Percentiles rank a stretch among this genome's conserved stretches.
phyloP scores from a whole-genome alignment of 1,139 yeast genomes.

The Scheffersomyces quercinus region DNA sequence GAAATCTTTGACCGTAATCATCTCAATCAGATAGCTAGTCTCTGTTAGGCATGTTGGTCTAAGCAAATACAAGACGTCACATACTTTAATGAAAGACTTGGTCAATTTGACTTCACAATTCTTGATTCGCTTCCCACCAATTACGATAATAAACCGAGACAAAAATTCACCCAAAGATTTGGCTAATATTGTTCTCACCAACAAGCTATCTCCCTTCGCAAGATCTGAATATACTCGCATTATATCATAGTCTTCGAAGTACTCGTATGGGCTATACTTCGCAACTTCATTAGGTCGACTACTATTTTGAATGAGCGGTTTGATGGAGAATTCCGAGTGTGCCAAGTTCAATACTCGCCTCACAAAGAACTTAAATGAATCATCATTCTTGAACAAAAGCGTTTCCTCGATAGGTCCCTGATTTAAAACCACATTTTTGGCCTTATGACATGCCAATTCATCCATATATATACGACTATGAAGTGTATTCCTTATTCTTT shows the following conservation, averaged over 20 bases:
- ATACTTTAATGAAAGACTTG: slow-evolving; percentile 13
- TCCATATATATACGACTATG: slow-evolving; percentile 13
- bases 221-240: slow-evolving; percentile 27
- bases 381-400: background rate
- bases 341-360: background rate
- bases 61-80: slow-evolving; percentile 6
- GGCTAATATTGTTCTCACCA: slow-evolving; percentile 23
- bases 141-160: slow-evolving; percentile 4
- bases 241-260: slow-evolving; percentile 29
- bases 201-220: slow-evolving; percentile 23
- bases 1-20: slow-evolving; percentile 1
- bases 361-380: background rate
- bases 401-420: background rate
- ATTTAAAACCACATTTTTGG: background rate
- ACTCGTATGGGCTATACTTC: slow-evolving; percentile 3
- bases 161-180: slow-evolving; percentile 21
- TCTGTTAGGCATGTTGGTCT: background rate
- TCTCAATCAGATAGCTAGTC: background rate
- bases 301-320: background rate
- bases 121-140: slow-evolving; percentile 2
- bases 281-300: background rate
- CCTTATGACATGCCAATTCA: slow-evolving; percentile 4
- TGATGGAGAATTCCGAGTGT: background rate
- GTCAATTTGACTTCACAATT: slow-evolving; percentile 9
- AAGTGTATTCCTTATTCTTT: slow-evolving; percentile 10